Evolutionary conservation across 1,284 basidiomycete species (phyloP).

Genomic region (Sparassis latifolia): DNA sequence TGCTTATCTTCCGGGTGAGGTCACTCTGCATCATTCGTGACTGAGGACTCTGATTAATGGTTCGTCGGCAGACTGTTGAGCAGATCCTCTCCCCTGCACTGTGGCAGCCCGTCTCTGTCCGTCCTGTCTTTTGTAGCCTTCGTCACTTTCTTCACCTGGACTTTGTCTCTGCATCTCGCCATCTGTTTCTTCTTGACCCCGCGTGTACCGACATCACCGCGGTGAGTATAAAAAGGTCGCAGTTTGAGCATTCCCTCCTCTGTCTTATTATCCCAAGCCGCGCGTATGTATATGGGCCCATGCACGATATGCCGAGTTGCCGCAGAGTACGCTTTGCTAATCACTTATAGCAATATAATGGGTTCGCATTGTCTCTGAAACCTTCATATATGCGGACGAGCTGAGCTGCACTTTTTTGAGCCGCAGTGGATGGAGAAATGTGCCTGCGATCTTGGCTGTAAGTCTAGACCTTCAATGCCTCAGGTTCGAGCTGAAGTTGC

Average conservation of each 20-base stretch:
- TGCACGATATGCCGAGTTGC: conserved; percentile 22
- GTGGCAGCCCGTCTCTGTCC: neutral
- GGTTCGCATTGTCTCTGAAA: conserved; percentile 6
- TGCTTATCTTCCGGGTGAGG: conserved; percentile 3
- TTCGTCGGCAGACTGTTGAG: conserved; percentile 4
- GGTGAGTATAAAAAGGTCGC: neutral
- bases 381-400: neutral
- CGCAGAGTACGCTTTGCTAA: conserved; percentile 22
- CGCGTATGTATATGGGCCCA: conserved; percentile 24
- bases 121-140: conserved; percentile 5
- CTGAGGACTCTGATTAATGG: no score
- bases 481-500: no score
- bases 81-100: conserved; percentile 1
- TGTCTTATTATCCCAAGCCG: conserved; percentile 10
- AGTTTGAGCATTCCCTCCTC: conserved; percentile 4
- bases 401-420: no score
- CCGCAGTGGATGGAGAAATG: no score
- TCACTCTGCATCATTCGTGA: no score
- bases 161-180: neutral
- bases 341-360: conserved; percentile 23
- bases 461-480: no score
- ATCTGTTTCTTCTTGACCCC: neutral
- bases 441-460: no score
- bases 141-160: conserved; percentile 5
- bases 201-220: no score